These are phyloP conservation scores for Cytospora leucostoma DNA, from an alignment of 2,329 filamentous ascomycete genomes.

Conservation along the genomic window DNA sequence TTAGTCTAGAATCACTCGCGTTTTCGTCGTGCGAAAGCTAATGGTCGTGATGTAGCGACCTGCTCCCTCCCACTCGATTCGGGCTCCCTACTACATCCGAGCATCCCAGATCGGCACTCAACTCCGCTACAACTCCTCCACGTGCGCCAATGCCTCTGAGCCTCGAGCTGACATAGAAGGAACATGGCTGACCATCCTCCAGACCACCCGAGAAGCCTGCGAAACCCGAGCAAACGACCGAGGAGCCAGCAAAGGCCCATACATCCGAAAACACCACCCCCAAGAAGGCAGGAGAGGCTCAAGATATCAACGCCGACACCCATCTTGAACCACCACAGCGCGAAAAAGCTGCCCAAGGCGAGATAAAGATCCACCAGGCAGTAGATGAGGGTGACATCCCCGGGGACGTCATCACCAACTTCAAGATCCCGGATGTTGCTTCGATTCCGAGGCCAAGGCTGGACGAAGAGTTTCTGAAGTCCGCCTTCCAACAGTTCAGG, in stretches of 20 bases:
- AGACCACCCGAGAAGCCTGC: slow-evolving; percentile 21
- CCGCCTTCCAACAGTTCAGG: slow-evolving; percentile 23
- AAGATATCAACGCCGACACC: slow-evolving; percentile 10
- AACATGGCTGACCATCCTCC: not conserved
- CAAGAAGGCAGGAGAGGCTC: slow-evolving; percentile 1
- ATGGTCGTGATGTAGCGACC: slow-evolving; percentile 30
- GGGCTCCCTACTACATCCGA: slow-evolving; percentile 21
- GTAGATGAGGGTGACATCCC: slow-evolving; percentile 2
- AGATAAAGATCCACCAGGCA: slow-evolving; percentile 16
- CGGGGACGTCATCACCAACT: slow-evolving; percentile 3
- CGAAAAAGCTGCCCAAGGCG: not conserved
- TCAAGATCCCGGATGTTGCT: not conserved
- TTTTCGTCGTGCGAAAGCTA: slow-evolving; percentile 14
- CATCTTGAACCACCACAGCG: slow-evolving; percentile 12
- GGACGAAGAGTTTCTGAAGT: slow-evolving; percentile 17
- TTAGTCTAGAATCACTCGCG: not conserved
- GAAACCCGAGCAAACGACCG: slow-evolving; percentile 12
- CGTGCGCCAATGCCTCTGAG: slow-evolving; percentile 4
- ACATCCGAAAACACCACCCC: slow-evolving; percentile 6
- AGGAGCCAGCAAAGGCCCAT: slow-evolving; percentile 10
- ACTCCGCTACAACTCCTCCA: slow-evolving; percentile 25
- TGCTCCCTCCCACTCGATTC: slow-evolving; percentile 26
- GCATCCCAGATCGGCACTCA: slow-evolving; percentile 21
- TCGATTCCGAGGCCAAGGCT: slow-evolving; percentile 7
- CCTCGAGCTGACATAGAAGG: not conserved